phyloP scores from a whole-genome alignment of 148 eudicot species.

The Amaranthus palmeri region DNA sequence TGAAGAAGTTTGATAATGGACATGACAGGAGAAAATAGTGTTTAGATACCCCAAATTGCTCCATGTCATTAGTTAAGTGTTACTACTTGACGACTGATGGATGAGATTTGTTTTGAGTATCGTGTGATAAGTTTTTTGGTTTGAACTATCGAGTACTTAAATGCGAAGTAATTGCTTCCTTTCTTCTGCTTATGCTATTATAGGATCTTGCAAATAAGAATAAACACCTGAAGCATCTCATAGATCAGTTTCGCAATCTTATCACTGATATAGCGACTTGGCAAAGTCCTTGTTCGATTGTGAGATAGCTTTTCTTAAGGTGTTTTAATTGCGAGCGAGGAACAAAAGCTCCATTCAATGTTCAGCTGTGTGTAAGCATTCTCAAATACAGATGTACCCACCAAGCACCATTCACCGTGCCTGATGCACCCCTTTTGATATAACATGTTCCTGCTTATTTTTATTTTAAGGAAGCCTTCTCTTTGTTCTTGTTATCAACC shows the following conservation, averaged over 20 bases:
- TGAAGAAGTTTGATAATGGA: background rate
- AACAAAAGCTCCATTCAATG: background rate
- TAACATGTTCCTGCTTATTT: background rate
- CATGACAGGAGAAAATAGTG: background rate
- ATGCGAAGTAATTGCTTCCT: background rate
- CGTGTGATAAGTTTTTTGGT: background rate
- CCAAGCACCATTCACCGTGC: background rate
- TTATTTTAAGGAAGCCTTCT: background rate
- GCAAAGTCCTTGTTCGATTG: conserved; percentile 71
- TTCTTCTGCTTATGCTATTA: background rate
- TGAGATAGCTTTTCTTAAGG: conserved; percentile 19
- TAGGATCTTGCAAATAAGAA: conserved; percentile 76
- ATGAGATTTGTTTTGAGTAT: background rate
- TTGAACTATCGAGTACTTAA: background rate
- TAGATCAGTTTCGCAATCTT: conserved; percentile 74
- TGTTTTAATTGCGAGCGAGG: background rate
- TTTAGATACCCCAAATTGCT: background rate
- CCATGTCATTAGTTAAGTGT: too few species aligned
- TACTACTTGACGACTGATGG: background rate
- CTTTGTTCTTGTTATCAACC: background rate
- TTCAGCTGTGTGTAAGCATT: background rate
- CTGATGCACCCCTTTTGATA: too few species aligned
- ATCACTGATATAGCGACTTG: conserved; percentile 71
- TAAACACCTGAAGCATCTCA: conserved; percentile 60
- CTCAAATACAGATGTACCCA: background rate